Percentiles rank a stretch among this genome's conserved stretches.
Evolutionary conservation across 768 basidiomycete species (phyloP).

Genomic region (Cyathus striatus): DNA sequence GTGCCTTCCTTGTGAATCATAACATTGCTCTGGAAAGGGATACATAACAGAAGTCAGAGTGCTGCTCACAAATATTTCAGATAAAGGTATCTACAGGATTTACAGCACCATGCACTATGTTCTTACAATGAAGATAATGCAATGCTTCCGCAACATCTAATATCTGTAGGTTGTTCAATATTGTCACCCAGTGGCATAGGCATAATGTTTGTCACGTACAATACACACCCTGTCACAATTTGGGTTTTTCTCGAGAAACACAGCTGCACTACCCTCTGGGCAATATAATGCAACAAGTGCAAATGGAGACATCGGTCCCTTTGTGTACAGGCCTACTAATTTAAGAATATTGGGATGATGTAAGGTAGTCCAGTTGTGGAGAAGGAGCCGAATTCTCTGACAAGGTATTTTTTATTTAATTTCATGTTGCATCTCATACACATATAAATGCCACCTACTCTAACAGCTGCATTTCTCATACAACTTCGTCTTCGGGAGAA

Average conservation of each 20-base stretch:
- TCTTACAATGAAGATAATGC: no score
- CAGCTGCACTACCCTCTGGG: background rate
- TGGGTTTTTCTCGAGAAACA: background rate
- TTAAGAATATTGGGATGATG: background rate
- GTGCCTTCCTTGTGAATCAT: background rate
- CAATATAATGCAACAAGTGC: background rate
- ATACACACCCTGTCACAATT: background rate
- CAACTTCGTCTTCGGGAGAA: no score
- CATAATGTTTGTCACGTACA: no score
- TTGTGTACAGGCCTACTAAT: background rate
- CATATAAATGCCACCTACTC: no score
- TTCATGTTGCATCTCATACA: no score
- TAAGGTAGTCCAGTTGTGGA: background rate
- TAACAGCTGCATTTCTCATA: no score
- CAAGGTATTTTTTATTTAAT: no score
- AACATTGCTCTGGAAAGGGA: background rate
- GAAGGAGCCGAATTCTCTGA: background rate
- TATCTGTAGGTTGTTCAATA: no score
- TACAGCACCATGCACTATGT: background rate
- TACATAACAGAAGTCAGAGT: background rate
- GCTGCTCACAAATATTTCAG: background rate
- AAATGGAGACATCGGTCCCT: background rate
- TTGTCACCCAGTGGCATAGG: no score
- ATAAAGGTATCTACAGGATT: background rate
- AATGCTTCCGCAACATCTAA: no score